These are phyloP conservation scores for Paecilomyces variotii DNA, from an alignment of 2,329 filamentous ascomycete genomes.

Conservation along the genomic window DNA sequence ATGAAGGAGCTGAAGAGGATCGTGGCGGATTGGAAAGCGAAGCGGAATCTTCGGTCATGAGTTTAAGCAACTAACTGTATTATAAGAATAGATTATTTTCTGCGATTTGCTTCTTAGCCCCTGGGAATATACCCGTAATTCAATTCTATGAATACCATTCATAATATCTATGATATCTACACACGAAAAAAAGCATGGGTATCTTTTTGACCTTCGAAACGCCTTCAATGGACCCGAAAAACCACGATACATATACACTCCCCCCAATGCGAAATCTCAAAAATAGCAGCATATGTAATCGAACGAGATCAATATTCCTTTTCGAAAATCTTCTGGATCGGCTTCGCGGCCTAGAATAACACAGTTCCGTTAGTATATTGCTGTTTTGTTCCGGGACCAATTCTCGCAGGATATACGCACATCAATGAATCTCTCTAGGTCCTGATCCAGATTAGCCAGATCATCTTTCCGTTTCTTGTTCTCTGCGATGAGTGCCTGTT, in stretches of 20 bases:
- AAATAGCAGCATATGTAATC: not conserved
- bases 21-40: slow-evolving; percentile 22
- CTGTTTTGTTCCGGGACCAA: slow-evolving; percentile 5
- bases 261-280: not conserved
- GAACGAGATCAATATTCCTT: slow-evolving; percentile 47
- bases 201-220: not conserved
- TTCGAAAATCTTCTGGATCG: slow-evolving; percentile 78
- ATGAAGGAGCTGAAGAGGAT: slow-evolving; percentile 68
- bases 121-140: not conserved
- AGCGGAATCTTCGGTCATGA: slow-evolving; percentile 5
- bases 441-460: slow-evolving; percentile 79
- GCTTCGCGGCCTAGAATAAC: slow-evolving; percentile 63
- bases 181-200: not conserved
- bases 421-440: slow-evolving; percentile 90
- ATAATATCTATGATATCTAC: not conserved
- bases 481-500: slow-evolving; percentile 60
- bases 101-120: not conserved
- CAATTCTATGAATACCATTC: not conserved
- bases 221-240: not conserved
- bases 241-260: not conserved
- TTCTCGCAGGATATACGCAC: slow-evolving; percentile 41
- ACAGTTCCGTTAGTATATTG: slow-evolving; percentile 6
- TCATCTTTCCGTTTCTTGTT: slow-evolving; percentile 95
- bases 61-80: not conserved
- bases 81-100: not conserved